These are phyloP conservation scores for Sporisorium exsertum DNA, from an alignment of 1,284 basidiomycete species.

Conservation along the genomic window DNA sequence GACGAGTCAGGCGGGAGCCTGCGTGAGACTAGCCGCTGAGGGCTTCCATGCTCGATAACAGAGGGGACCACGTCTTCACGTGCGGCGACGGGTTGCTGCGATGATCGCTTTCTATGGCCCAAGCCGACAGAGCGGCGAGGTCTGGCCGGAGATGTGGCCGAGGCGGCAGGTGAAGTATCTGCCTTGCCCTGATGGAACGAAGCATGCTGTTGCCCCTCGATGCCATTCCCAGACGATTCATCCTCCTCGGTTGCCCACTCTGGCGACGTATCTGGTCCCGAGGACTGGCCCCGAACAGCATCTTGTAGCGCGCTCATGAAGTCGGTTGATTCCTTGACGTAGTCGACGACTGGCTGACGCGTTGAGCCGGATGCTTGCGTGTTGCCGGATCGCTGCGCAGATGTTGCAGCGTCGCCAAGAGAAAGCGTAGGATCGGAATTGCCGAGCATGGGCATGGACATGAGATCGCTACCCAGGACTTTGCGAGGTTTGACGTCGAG, in stretches of 20 bases:
- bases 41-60: conserved; percentile 34
- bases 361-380: not conserved
- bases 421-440: conserved; percentile 4
- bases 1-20: conserved; percentile 42
- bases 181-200: conserved; percentile 36
- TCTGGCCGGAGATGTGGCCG: conserved; percentile 21
- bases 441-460: conserved; percentile 37
- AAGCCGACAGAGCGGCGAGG: conserved; percentile 6
- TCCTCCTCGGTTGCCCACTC: conserved; percentile 51
- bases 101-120: conserved; percentile 2
- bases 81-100: not conserved
- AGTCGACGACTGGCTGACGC: conserved; percentile 36
- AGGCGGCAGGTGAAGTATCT: conserved; percentile 1
- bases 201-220: not conserved
- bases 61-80: conserved; percentile 26
- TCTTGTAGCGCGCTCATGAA: conserved; percentile 47
- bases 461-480: conserved; percentile 43
- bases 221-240: conserved; percentile 18
- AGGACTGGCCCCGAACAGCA: conserved; percentile 20
- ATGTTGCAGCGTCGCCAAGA: not conserved
- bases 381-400: not conserved
- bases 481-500: conserved; percentile 45
- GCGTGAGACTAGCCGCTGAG: conserved; percentile 32
- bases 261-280: conserved; percentile 16
- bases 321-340: conserved; percentile 40